Conservation (phyloP, 2,329 filamentous ascomycete genomes). For the Aspergillus eucalypticola region DNA sequence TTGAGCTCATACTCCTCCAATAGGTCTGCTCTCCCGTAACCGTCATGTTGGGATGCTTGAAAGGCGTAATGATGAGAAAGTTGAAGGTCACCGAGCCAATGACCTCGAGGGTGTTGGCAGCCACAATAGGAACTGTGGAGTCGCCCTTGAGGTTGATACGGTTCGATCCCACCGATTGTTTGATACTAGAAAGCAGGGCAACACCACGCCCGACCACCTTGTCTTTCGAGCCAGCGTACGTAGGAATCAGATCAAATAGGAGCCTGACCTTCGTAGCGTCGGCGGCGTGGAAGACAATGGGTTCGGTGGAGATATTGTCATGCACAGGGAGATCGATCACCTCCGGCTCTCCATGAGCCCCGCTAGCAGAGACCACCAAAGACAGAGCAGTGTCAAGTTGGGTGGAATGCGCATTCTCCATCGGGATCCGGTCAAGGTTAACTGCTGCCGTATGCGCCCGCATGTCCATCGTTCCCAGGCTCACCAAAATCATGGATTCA, state of each 20-base stretch:
- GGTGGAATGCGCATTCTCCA: conserved; percentile 84
- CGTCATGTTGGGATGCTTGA: conserved; percentile 89
- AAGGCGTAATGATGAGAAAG: conserved; percentile 91
- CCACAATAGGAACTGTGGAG: conserved; percentile 86
- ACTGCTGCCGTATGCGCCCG: conserved; percentile 79
- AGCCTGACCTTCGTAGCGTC: conserved; percentile 82
- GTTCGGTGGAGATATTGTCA: conserved; percentile 90
- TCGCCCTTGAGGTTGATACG: conserved; percentile 93
- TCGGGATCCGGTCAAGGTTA: conserved; percentile 81
- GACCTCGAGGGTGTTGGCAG: conserved; percentile 76
- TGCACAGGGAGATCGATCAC: conserved; percentile 91
- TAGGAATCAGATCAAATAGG: conserved; percentile 92
- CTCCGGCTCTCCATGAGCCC: conserved; percentile 81
- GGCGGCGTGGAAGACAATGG: conserved; percentile 80
- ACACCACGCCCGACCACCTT: conserved; percentile 85
- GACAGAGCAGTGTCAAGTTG: conserved; percentile 93
- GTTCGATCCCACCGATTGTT: conserved; percentile 77
- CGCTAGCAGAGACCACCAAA: conserved; percentile 81
- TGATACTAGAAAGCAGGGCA: conserved; percentile 82
- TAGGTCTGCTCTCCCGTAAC: conserved; percentile 90
- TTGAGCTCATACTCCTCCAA: conserved; percentile 88
- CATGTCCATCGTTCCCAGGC: conserved; percentile 91
- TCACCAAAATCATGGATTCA: conserved; percentile 87
- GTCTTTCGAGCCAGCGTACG: conserved; percentile 80
- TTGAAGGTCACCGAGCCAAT: conserved; percentile 97